Evolutionary conservation across 768 basidiomycete species (phyloP).

Genomic region (Vararia minispora): DNA sequence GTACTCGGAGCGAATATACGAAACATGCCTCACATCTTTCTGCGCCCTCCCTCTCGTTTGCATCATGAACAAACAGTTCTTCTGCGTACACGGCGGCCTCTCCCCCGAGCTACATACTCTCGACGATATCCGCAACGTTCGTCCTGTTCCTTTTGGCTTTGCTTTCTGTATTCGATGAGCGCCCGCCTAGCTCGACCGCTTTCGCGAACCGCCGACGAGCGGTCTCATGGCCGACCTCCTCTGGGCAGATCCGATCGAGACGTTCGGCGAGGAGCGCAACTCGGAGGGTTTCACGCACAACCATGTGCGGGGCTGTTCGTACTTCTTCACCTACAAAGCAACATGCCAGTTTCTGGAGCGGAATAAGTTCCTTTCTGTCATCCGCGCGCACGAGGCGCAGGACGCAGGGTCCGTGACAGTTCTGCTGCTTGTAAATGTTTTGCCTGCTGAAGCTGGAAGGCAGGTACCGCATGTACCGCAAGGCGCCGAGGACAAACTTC

Average conservation of each 20-base stretch:
- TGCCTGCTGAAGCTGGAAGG: too few species aligned
- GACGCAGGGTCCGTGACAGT: conserved; percentile 70
- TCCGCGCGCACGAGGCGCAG: conserved; percentile 94
- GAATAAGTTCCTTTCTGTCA: conserved; percentile 91
- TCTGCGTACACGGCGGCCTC: conserved; percentile 93
- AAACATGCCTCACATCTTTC: conserved; percentile 95
- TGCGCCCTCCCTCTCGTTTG: conserved; percentile 89
- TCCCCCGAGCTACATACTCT: conserved; percentile 90
- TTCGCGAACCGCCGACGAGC: conserved; percentile 92
- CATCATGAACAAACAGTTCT: conserved; percentile 97
- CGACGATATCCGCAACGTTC: conserved; percentile 79
- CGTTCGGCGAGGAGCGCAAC: conserved; percentile 88
- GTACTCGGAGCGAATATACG: conserved; percentile 91
- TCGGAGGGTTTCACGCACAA: conserved; percentile 86
- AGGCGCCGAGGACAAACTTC: conserved; percentile 96
- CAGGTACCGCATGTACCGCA: conserved; percentile 96
- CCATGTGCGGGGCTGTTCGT: conserved; percentile 91
- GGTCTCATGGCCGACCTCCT: conserved; percentile 97
- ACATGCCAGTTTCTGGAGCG: conserved; percentile 94
- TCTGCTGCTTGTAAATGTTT: conserved; percentile 1
- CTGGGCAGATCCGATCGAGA: conserved; percentile 95
- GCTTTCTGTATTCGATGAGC: not conserved
- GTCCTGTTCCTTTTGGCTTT: conserved; percentile 19
- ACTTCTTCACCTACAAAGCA: conserved; percentile 90
- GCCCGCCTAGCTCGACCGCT: conserved; percentile 92